Percentiles rank a stretch among this genome's conserved stretches.
Conservation (phyloP, 495 filamentous ascomycete genomes). For the Penicillium salamii region DNA sequence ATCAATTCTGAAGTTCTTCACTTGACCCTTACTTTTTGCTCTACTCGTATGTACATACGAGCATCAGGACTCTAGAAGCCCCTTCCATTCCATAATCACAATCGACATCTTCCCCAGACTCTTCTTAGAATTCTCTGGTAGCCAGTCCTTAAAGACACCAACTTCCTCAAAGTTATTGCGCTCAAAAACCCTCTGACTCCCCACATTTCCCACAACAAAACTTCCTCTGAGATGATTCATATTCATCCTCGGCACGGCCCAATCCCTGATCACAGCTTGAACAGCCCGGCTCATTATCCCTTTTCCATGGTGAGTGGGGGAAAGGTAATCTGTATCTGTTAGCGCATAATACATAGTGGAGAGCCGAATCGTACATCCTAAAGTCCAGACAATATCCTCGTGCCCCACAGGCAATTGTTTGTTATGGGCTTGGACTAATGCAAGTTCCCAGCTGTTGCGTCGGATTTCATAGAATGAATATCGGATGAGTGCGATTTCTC, state of each 20-base stretch:
- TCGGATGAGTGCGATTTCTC: constrained; percentile 17
- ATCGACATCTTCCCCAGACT: constrained; percentile 20
- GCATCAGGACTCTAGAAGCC: too few relatives aligned
- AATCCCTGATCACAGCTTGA: constrained; percentile 20
- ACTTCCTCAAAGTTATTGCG: constrained; percentile 23
- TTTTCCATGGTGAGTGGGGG: constrained; percentile 19
- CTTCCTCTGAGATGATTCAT: constrained; percentile 11
- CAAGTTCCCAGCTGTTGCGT: constrained; percentile 11
- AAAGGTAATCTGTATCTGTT: constrained; percentile 20
- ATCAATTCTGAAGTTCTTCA: too few relatives aligned
- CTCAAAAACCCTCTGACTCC: constrained; percentile 20
- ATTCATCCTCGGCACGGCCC: constrained; percentile 30
- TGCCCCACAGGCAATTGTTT: constrained; percentile 16
- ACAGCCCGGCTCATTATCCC: constrained; percentile 28
- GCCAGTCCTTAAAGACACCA: constrained; percentile 17
- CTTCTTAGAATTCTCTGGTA: constrained; percentile 5
- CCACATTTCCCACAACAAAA: constrained; percentile 21
- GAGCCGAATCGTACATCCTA: constrained; percentile 28
- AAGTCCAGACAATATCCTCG: constrained; percentile 18
- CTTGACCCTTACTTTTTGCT: too few relatives aligned
- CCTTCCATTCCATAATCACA: constrained; percentile 9
- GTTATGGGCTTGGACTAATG: constrained; percentile 16
- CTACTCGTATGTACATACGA: too few relatives aligned
- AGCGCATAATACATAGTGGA: too few relatives aligned
- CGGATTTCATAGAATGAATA: constrained; percentile 25